Evolutionary conservation across 305 asterid genomes (phyloP), one percentile per base, ranked within the genome.

Genomic region (Fraxinus greggii): DNA sequence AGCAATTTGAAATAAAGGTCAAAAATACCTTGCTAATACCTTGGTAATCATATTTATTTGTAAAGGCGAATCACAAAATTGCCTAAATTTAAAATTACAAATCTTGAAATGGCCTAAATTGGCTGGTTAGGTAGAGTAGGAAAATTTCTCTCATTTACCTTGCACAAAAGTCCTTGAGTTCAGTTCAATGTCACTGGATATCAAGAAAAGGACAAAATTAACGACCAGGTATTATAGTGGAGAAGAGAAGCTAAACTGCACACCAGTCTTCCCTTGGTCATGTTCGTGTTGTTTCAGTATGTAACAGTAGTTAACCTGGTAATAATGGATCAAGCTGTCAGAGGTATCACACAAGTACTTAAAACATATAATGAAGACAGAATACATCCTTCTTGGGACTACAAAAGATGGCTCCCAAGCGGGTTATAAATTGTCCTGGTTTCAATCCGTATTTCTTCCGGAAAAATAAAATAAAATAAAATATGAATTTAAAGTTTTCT

Each of bases 271-370:
- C 85, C 97, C 99, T 31, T 87, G 90, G 76, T 96, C 99, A 31
- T 90, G 92, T 85, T 84, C 95, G 12, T 82, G 92, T 85, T 93
- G 94, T 88, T 90, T 93, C 93, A 96, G 82, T 59, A 96, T 87
- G 87, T 92, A 79, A 93, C 95, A 91, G 89, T 91, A 92, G 89
- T 96, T 96, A n/a, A 92, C 94, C 99, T 96, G 91, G 77, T 35
- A 78, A 83, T 59, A 76, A 83, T 36, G 79, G 35, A 12, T 65
- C 45, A 72, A 79, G 19, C 51, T 10, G 80, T 87, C 80, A 90
- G 87, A 82, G 78, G 81, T 29, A 36, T 48, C 38, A 29, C 29
- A 29, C 40, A 28, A 13, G 38, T 69, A 67, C 36, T 67, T 67
- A 67, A 67, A 12, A 26, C 74, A 67, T 28, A 67, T 67, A 26